phyloP scores from a whole-genome alignment of 129 eudicot species.

The Smallanthus sonchifolius region DNA sequence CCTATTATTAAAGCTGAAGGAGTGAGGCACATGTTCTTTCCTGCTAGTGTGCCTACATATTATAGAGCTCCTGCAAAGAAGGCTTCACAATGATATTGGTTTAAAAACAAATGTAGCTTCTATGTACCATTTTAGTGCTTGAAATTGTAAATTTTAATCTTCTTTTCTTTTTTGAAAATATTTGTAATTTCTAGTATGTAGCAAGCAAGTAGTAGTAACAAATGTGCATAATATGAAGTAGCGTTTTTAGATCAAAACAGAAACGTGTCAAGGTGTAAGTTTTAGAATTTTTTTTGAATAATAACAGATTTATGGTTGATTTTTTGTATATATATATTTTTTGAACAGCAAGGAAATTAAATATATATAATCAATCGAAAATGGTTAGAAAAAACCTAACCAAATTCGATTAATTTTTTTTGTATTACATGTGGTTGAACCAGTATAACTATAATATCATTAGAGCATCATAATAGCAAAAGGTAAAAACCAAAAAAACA shows the following conservation, averaged over 20 bases:
- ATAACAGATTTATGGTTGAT: not conserved
- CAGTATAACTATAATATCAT: not conserved
- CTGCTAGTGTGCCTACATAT: slow-evolving; percentile 54
- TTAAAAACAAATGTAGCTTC: not conserved
- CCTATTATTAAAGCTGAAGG: slow-evolving; percentile 69
- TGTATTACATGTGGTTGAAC: not conserved
- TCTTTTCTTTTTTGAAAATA: not conserved
- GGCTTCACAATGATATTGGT: slow-evolving; percentile 9
- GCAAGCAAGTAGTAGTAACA: slow-evolving; percentile 2
- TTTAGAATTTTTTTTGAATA: not conserved
- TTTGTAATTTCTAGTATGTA: no score
- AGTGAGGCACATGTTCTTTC: slow-evolving; percentile 71
- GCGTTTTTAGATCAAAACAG: not conserved
- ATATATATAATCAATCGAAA: no score
- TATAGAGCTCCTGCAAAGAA: slow-evolving; percentile 36
- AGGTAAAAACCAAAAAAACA: no score
- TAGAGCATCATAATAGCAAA: no score
- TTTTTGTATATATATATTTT: no score
- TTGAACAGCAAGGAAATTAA: no score
- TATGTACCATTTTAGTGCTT: not conserved
- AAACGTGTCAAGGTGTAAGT: not conserved
- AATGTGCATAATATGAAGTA: not conserved
- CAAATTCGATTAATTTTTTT: no score
- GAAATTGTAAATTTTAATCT: not conserved
- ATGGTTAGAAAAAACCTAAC: no score